phyloP scores from a whole-genome alignment of 257 asterid genomes.

The Ballota nigra region DNA sequence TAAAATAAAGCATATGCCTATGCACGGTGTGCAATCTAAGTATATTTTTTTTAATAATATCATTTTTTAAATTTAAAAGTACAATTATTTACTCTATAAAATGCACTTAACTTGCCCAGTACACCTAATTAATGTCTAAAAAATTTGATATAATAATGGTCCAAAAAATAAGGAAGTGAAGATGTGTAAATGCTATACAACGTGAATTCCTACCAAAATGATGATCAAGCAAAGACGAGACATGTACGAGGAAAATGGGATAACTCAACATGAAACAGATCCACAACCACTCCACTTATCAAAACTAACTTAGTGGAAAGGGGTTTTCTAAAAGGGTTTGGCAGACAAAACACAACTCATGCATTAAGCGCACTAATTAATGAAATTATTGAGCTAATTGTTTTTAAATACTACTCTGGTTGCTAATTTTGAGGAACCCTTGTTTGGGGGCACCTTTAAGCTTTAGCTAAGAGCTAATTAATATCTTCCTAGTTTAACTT shows the following conservation, averaged over 20 bases:
- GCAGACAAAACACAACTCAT: slow-evolving; percentile 54
- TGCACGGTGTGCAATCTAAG: no score
- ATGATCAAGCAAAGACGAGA: slow-evolving; percentile 38
- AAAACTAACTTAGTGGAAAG: slow-evolving; percentile 31
- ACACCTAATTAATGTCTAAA: no score
- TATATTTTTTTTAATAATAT: no score
- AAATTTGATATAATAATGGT: no score
- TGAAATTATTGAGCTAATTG: slow-evolving; percentile 29
- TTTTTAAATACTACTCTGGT: slow-evolving; percentile 17
- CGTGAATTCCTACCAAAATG: neutral
- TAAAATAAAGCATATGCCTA: no score
- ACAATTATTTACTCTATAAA: no score
- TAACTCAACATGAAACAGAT: slow-evolving; percentile 44
- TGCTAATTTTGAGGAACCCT: slow-evolving; percentile 47
- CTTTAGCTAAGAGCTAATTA: slow-evolving; percentile 30
- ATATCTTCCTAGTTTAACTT: neutral
- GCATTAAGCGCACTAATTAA: slow-evolving; percentile 43
- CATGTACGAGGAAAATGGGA: slow-evolving; percentile 63
- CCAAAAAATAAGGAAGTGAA: neutral
- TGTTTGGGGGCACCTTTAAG: slow-evolving; percentile 28
- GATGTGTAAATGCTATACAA: neutral
- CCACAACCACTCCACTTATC: slow-evolving; percentile 60
- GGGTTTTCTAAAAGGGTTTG: slow-evolving; percentile 7
- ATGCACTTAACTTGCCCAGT: no score
- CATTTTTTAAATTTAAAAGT: no score